Evolutionary conservation across 2,329 filamentous ascomycete species (phyloP).

Genomic region (Rachicladosporium sp.): DNA sequence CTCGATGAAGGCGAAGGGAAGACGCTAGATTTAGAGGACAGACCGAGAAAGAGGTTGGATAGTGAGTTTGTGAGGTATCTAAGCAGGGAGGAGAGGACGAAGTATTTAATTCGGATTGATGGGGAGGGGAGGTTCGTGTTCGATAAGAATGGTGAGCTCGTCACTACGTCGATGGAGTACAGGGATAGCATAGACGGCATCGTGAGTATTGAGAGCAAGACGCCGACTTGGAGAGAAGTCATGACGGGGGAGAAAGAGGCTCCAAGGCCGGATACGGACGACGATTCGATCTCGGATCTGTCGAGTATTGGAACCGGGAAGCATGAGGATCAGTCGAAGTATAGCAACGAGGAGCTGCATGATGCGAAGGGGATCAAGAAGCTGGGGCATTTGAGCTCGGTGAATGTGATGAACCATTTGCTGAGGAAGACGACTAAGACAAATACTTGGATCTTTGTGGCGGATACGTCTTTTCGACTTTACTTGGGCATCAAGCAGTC

Average conservation of each 20-base stretch:
- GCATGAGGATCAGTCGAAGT: conserved; percentile 50
- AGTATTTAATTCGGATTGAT: conserved; percentile 71
- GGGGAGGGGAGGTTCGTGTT: conserved; percentile 64
- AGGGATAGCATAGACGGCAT: conserved; percentile 65
- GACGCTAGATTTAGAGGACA: conserved; percentile 55
- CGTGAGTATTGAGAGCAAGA: conserved; percentile 31
- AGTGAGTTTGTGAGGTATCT: conserved; percentile 74
- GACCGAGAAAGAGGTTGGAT: conserved; percentile 63
- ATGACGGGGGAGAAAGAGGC: conserved; percentile 18
- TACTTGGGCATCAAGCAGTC: conserved; percentile 86
- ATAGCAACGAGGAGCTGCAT: conserved; percentile 52
- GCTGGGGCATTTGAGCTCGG: conserved; percentile 54
- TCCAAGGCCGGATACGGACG: conserved; percentile 15
- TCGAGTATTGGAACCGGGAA: conserved; percentile 37
- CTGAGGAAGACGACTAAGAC: conserved; percentile 68
- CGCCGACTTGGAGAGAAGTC: conserved; percentile 30
- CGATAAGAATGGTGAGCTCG: conserved; percentile 67
- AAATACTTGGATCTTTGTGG: conserved; percentile 89
- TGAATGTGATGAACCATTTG: conserved; percentile 65
- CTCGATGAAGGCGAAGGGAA: conserved; percentile 70
- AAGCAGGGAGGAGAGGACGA: conserved; percentile 64
- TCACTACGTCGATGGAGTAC: conserved; percentile 64
- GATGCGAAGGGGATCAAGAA: conserved; percentile 49
- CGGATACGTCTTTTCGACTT: conserved; percentile 70
- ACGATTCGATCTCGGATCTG: conserved; percentile 18